These are phyloP conservation scores for Thermomucor indicae-seudaticae DNA, from an alignment of 371 early-diverging fungal genomes.

Conservation along the genomic window DNA sequence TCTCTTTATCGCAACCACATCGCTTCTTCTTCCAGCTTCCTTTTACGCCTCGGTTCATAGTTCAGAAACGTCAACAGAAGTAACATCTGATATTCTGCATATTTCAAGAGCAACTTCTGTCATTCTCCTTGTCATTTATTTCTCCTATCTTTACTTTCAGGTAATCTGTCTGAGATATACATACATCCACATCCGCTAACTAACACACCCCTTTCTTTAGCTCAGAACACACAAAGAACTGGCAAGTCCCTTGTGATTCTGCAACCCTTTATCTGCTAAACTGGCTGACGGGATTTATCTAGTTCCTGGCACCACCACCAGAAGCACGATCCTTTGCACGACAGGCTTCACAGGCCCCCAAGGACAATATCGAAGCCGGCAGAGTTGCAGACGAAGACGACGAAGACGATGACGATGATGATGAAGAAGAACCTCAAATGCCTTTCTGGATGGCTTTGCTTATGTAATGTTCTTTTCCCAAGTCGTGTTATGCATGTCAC, in stretches of 20 bases:
- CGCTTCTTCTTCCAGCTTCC: slow-evolving; percentile 77
- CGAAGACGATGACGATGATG: slow-evolving; percentile 40
- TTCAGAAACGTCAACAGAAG: slow-evolving; percentile 13
- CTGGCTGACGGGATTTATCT: neutral
- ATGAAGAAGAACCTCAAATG: slow-evolving; percentile 51
- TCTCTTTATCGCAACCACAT: slow-evolving; percentile 69
- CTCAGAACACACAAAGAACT: neutral
- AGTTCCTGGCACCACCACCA: slow-evolving; percentile 20
- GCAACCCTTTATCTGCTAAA: neutral
- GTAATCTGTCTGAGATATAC: slow-evolving; percentile 11
- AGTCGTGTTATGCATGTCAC: too few relatives aligned
- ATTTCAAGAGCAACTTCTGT: slow-evolving; percentile 72
- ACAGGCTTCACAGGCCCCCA: neutral
- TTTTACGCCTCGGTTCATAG: slow-evolving; percentile 51
- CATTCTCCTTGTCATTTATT: slow-evolving; percentile 70
- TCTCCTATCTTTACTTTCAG: slow-evolving; percentile 74
- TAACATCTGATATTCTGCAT: slow-evolving; percentile 42
- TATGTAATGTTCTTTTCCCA: slow-evolving; percentile 19
- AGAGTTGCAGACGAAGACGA: neutral
- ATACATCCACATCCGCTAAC: neutral
- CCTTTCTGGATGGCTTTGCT: slow-evolving; percentile 49
- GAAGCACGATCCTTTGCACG: slow-evolving; percentile 15
- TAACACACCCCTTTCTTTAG: neutral
- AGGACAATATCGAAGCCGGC: neutral
- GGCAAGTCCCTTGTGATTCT: too few relatives aligned